phyloP scores from a whole-genome alignment of 441 rosid species.

The Theobroma grandiflorum region DNA sequence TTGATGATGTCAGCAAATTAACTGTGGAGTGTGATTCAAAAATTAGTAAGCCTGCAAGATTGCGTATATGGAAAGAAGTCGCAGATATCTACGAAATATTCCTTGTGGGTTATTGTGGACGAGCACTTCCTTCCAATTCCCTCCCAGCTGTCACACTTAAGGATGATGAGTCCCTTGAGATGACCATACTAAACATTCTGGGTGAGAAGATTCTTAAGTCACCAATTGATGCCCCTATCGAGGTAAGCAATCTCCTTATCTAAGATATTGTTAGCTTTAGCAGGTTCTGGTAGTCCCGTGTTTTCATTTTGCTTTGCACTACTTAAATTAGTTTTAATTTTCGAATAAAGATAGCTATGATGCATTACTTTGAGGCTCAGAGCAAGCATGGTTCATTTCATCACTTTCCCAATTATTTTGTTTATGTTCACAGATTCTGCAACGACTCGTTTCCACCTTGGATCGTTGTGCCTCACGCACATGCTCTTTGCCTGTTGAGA shows the following conservation, averaged over 20 bases:
- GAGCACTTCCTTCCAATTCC: conserved; percentile 86
- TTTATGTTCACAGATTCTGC: conserved; percentile 66
- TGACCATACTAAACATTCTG: conserved; percentile 73
- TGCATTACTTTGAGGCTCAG: conserved; percentile 11
- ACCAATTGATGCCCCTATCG: conserved; percentile 79
- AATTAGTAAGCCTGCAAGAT: conserved; percentile 68
- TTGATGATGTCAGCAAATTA: conserved; percentile 66
- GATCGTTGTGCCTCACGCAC: conserved; percentile 99
- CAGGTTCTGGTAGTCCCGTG: background rate
- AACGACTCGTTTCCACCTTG: conserved; percentile 81
- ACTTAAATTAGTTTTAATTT: conserved; percentile 8
- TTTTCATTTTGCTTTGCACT: background rate
- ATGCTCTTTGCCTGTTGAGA: conserved; percentile 92
- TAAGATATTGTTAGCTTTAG: conserved; percentile 9
- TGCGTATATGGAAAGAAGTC: conserved; percentile 94
- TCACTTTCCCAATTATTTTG: conserved; percentile 27
- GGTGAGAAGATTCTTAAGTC: conserved; percentile 85
- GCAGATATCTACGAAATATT: conserved; percentile 97
- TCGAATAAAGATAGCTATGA: conserved; percentile 8
- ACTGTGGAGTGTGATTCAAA: conserved; percentile 50
- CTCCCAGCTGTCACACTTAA: conserved; percentile 61
- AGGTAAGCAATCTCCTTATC: conserved; percentile 59
- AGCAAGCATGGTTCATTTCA: background rate
- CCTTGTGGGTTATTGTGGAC: conserved; percentile 95
- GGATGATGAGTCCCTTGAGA: conserved; percentile 92